These are phyloP conservation scores for Gloeophyllum trabeum DNA, from an alignment of 768 basidiomycete genomes.

Conservation along the genomic window DNA sequence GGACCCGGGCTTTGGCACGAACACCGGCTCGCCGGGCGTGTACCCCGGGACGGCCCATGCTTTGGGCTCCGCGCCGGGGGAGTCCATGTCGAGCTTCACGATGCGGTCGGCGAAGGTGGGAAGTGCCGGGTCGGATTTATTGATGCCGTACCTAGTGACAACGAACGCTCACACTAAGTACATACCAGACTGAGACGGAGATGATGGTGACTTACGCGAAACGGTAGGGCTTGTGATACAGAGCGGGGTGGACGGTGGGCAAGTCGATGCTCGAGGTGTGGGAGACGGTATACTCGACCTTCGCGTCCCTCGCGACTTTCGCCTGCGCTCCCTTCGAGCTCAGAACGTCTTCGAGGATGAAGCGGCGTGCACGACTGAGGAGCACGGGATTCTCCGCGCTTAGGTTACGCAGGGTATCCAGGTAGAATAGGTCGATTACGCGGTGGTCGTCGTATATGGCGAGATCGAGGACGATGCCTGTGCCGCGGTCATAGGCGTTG, in stretches of 20 bases:
- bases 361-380: constrained; percentile 17
- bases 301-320: background rate
- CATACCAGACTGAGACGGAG: constrained; percentile 4
- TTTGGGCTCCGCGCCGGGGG: constrained; percentile 15
- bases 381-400: constrained; percentile 11
- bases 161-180: constrained; percentile 14
- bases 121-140: constrained; percentile 3
- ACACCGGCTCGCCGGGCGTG: constrained; percentile 25
- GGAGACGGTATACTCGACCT: background rate
- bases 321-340: constrained; percentile 5
- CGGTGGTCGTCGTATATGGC: constrained; percentile 21
- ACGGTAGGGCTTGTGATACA: background rate
- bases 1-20: constrained; percentile 18
- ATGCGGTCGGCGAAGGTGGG: constrained; percentile 23
- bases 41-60: constrained; percentile 18
- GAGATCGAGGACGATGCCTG: constrained; percentile 24
- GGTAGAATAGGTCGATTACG: constrained; percentile 20
- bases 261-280: background rate
- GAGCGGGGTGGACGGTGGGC: background rate
- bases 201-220: background rate
- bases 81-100: constrained; percentile 23
- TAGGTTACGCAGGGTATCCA: constrained; percentile 17
- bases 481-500: constrained; percentile 24
- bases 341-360: constrained; percentile 16
- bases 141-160: constrained; percentile 9